Evolutionary conservation across 495 filamentous ascomycete genomes (phyloP), one percentile per base, ranked within the genome.

Genomic region (Penicillium atrosanguineum): DNA sequence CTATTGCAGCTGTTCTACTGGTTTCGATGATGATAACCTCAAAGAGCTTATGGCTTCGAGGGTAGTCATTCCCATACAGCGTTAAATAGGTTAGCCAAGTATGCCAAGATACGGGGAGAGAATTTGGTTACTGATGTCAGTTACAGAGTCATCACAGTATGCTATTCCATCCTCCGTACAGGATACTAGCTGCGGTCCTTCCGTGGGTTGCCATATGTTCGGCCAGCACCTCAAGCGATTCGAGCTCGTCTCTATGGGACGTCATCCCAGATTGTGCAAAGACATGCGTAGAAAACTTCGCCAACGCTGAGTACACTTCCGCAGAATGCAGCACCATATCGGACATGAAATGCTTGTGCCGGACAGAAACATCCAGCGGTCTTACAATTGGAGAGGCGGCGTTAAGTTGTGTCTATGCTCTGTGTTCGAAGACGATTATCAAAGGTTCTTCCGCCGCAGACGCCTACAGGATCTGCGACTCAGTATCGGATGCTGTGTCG

Each of bases 361-460:
- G 71, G 34, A 75, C 77, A 37, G 73, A 73, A 42, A 86, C 81
- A n/a, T 64, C 59, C 11, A 79, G 77, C 50, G 85, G 84, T 28
- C 85, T 85, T 51, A 89, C 87, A 0, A 49, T 92, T 44, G 87
- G 87, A 11, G 87, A 90, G 66, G 85, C 77, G 7, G 84, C 80
- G 8, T 62, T 88, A 50, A 78, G 80, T 52, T 91, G 88, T 62
- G 76, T 84, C 12, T 65, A 78, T 43, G 77, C 79, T 1, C 45
- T 56, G 20, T 83, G 79, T 44, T 51, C 70, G 18, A 43, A 65
- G 16, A 50, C 63, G 2, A 56, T 63, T 7, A 49, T 60, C 5
- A 47, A 63, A 14, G 60, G 42, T 9, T 59, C 63, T 14, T 34
- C 31, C 14, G 31, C 11, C 11, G 11, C 8, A 7, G 72, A 70